Evolutionary conservation across 331 rosid genomes (phyloP), one percentile per base, ranked within the genome.

Genomic region (Erythrophleum ivorense): DNA sequence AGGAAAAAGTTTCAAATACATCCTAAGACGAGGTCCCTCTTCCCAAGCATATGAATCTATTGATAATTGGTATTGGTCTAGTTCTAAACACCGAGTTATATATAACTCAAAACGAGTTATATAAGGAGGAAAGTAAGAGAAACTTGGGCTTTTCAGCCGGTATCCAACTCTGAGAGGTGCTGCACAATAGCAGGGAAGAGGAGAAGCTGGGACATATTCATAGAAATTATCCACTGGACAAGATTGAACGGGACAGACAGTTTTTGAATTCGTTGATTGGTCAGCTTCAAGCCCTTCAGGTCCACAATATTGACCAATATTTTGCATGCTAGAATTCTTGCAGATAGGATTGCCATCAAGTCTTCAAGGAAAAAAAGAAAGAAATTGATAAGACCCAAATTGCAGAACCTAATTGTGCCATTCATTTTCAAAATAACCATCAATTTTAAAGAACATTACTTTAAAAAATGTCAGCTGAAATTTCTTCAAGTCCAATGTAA

Each of bases 101-200:
- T 89, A 91, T 0, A 18, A 19, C 68, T 85, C 80, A 54, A 93
- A 88, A 2, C 1, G 4, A 57, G 45, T 0, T 48, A 0, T 50
- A 81, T 89, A 80, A 9, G 94, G 98, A 80, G 80, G 72, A 70
- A 95, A 90, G 83, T 91, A 88, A 38, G 93, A 88, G 85, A 95
- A 93, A 81, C 98, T 90, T 3, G 98, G 98, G 64, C 98, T 95
- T 88, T 92, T 95, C 60, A 95, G 92, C 80, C 98, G 88, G 83
- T 90, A 95, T 65, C 88, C 91, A 75, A 95, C 77, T 84, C 88
- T 85, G 36, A 95, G 76, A 55, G 98, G 98, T 62, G 92, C 82
- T 55, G 97, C 97, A 76, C 98, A 95, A 86, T 64, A 90, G 89
- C 98, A 95, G 54, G 63, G 80, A 69, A 52, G 54, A 21, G 90